phyloP scores from a whole-genome alignment of 495 filamentous ascomycete species.

The Staphylotrichum tortipilum region DNA sequence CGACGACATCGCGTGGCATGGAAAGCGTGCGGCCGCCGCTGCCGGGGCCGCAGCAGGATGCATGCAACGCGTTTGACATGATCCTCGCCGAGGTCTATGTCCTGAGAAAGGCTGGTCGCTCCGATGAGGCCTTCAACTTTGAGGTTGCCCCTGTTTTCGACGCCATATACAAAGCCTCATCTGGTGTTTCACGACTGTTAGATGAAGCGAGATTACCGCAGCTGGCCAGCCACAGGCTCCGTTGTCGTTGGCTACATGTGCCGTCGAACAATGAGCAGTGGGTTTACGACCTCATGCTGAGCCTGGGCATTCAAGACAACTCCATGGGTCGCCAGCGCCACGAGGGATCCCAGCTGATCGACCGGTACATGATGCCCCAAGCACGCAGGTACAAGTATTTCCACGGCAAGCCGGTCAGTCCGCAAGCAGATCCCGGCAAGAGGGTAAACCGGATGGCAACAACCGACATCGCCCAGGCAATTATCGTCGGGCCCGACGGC shows the following conservation, averaged over 20 bases:
- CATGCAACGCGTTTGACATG: conserved; percentile 9
- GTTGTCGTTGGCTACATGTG: conserved; percentile 13
- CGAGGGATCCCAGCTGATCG: conserved; percentile 14
- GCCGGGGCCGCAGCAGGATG: conserved; percentile 6
- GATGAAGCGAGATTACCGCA: conserved; percentile 2
- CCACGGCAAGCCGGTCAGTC: not conserved
- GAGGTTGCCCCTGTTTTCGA: conserved; percentile 6
- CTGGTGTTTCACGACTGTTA: not conserved
- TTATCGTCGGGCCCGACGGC: conserved; percentile 5
- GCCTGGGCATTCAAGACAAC: conserved; percentile 11
- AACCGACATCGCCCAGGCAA: conserved; percentile 5
- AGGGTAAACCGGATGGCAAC: not conserved
- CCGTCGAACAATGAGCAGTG: conserved; percentile 7
- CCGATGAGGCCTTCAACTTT: conserved; percentile 13
- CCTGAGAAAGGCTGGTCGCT: conserved; percentile 6
- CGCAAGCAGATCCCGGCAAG: not conserved
- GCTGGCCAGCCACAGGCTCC: conserved; percentile 4
- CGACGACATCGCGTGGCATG: not conserved
- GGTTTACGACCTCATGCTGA: conserved; percentile 9
- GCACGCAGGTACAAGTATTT: conserved; percentile 11
- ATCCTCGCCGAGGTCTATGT: conserved; percentile 13
- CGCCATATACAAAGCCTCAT: conserved; percentile 2
- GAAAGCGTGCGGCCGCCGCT: conserved; percentile 2
- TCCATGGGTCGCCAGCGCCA: conserved; percentile 13
- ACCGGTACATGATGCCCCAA: conserved; percentile 15